Conservation (phyloP, 2,329 filamentous ascomycete species). For the Colletotrichum liriopes region DNA sequence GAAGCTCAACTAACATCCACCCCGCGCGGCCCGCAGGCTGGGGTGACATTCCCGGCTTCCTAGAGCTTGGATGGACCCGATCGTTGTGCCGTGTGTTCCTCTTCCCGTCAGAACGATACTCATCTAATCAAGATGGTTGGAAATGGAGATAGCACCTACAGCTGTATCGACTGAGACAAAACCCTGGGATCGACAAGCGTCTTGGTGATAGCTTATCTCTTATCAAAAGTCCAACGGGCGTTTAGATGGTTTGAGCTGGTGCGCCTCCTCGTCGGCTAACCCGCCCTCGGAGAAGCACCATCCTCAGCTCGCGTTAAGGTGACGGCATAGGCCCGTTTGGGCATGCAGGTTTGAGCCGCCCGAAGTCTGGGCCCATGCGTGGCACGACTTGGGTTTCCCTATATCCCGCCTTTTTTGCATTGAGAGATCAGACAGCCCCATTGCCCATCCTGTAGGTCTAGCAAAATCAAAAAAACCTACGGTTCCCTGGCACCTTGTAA, state of each 20-base stretch:
- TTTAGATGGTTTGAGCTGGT: slow-evolving; percentile 8
- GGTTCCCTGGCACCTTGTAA: not conserved
- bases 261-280: not conserved
- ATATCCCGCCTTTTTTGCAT: slow-evolving; percentile 1
- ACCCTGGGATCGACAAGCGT: not conserved
- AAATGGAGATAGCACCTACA: not conserved
- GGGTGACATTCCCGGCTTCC: slow-evolving; percentile 2
- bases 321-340: slow-evolving; percentile 33
- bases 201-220: slow-evolving; percentile 19
- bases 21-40: slow-evolving; percentile 6
- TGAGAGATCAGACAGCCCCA: not conserved
- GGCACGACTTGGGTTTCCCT: slow-evolving; percentile 5
- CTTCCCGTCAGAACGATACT: not conserved
- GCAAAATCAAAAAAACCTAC: not conserved
- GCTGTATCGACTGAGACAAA: not conserved
- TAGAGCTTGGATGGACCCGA: not conserved
- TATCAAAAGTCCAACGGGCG: slow-evolving; percentile 20
- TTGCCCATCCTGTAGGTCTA: not conserved
- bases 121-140: no score
- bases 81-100: not conserved
- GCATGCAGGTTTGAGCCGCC: slow-evolving; percentile 17
- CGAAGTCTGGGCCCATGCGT: not conserved
- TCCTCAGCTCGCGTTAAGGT: slow-evolving; percentile 31
- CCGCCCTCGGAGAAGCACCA: slow-evolving; percentile 43
- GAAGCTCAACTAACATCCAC: slow-evolving; percentile 9